Evolutionary conservation across 2,329 filamentous ascomycete species (phyloP).

Genomic region (Corniculantispora saksenae): DNA sequence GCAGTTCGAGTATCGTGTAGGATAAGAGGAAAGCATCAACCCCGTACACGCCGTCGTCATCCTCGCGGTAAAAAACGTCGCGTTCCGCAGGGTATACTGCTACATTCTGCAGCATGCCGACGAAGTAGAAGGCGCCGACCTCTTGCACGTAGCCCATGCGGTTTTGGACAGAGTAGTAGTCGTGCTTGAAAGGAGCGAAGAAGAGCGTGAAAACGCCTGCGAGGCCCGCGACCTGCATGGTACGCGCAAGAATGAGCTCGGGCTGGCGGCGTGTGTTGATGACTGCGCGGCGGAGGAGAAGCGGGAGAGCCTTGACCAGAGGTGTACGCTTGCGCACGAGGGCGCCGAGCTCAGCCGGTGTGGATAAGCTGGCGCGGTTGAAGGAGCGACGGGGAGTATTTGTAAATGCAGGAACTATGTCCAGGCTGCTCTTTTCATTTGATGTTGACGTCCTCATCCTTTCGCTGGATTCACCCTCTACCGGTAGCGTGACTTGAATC

Average conservation of each 20-base stretch:
- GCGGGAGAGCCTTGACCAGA: conserved; percentile 63
- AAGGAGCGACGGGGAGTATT: conserved; percentile 41
- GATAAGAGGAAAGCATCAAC: conserved; percentile 70
- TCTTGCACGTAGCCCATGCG: conserved; percentile 74
- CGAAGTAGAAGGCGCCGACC: conserved; percentile 70
- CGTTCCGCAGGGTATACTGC: conserved; percentile 71
- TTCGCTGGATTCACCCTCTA: conserved; percentile 7
- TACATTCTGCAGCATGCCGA: conserved; percentile 79
- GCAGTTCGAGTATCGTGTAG: conserved; percentile 70
- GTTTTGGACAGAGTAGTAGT: conserved; percentile 72
- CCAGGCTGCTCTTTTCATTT: conserved; percentile 5
- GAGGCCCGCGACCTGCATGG: conserved; percentile 67
- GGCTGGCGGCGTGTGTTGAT: conserved; percentile 72
- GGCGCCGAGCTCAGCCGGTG: conserved; percentile 71
- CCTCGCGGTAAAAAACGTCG: conserved; percentile 76
- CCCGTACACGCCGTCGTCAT: conserved; percentile 71
- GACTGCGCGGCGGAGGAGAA: conserved; percentile 66
- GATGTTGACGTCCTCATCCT: background rate
- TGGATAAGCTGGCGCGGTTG: conserved; percentile 53
- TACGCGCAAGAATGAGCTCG: conserved; percentile 62
- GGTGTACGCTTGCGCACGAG: conserved; percentile 64
- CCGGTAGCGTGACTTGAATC: background rate
- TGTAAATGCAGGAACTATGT: conserved; percentile 18
- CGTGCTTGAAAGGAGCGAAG: conserved; percentile 69
- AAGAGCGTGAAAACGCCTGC: conserved; percentile 65